Conservation (phyloP, 257 asterid genomes). For the Catharanthus roseus region DNA sequence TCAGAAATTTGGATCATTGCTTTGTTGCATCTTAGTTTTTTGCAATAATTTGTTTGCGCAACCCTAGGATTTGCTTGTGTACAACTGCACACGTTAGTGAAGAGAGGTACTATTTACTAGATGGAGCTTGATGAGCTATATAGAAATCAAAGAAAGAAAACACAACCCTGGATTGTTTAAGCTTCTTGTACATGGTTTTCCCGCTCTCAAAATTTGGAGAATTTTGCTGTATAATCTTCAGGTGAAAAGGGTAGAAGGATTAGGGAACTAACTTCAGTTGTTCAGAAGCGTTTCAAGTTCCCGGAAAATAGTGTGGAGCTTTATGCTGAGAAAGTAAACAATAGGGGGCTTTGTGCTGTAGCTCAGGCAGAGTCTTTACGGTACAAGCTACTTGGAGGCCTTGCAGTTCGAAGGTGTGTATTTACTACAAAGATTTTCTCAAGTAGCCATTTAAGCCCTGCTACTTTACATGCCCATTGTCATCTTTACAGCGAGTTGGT, state of each 20-base stretch:
- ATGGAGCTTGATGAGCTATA: background rate
- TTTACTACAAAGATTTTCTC: background rate
- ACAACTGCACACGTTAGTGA: background rate
- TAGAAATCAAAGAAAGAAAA: background rate
- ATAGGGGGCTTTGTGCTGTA: slow-evolving; percentile 48
- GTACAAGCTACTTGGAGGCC: slow-evolving; percentile 56
- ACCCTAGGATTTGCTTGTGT: background rate
- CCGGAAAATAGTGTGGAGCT: slow-evolving; percentile 59
- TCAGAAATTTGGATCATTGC: background rate
- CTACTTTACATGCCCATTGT: background rate
- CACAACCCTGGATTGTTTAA: no score
- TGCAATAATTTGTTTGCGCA: background rate
- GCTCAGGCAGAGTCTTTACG: slow-evolving; percentile 59
- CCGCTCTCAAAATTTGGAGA: no score
- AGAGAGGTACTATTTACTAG: background rate
- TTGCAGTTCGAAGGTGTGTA: slow-evolving; percentile 46
- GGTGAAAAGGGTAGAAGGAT: slow-evolving; percentile 65
- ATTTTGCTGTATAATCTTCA: no score
- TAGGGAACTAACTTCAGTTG: slow-evolving; percentile 58
- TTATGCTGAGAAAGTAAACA: slow-evolving; percentile 51
- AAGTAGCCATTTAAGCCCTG: background rate
- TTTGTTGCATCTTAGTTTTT: background rate
- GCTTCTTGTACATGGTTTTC: background rate
- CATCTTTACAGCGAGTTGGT: slow-evolving; percentile 37
- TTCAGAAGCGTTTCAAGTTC: slow-evolving; percentile 56